phyloP scores from a whole-genome alignment of 179 eudicot genomes.

The Silene coronaria region DNA sequence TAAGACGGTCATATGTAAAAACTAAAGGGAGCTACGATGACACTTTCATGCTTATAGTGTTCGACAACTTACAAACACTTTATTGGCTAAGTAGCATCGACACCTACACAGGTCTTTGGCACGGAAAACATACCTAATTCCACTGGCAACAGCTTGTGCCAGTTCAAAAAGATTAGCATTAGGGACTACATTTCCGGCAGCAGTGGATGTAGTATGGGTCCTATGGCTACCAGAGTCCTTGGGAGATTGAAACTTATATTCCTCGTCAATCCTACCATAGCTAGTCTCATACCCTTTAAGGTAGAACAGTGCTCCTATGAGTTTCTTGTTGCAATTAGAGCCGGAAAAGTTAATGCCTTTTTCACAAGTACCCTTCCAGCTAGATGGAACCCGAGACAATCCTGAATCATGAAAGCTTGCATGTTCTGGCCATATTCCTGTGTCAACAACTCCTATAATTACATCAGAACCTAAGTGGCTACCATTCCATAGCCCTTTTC shows the following conservation, averaged over 20 bases:
- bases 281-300: slow-evolving; percentile 51
- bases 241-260: slow-evolving; percentile 38
- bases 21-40: too few relatives aligned
- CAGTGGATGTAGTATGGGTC: slow-evolving; percentile 83
- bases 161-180: slow-evolving; percentile 68
- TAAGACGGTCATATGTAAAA: too few relatives aligned
- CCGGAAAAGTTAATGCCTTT: slow-evolving; percentile 38
- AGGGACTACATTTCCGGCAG: slow-evolving; percentile 58
- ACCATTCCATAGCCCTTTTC: slow-evolving; percentile 47
- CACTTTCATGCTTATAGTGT: too few relatives aligned
- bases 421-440: slow-evolving; percentile 77
- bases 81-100: too few relatives aligned
- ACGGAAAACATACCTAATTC: slow-evolving; percentile 45
- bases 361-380: slow-evolving; percentile 58
- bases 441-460: slow-evolving; percentile 54
- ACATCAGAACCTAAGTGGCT: slow-evolving; percentile 42
- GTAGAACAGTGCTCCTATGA: slow-evolving; percentile 50
- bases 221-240: slow-evolving; percentile 69
- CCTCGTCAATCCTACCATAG: slow-evolving; percentile 43
- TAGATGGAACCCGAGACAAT: slow-evolving; percentile 39
- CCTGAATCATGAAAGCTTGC: slow-evolving; percentile 40
- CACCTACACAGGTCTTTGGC: too few relatives aligned
- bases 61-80: too few relatives aligned
- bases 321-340: slow-evolving; percentile 47
- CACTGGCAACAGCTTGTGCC: slow-evolving; percentile 65